Evolutionary conservation across 345 rosid genomes (phyloP), one percentile per base, ranked within the genome.

Genomic region (Eucalyptus pauciflora): DNA sequence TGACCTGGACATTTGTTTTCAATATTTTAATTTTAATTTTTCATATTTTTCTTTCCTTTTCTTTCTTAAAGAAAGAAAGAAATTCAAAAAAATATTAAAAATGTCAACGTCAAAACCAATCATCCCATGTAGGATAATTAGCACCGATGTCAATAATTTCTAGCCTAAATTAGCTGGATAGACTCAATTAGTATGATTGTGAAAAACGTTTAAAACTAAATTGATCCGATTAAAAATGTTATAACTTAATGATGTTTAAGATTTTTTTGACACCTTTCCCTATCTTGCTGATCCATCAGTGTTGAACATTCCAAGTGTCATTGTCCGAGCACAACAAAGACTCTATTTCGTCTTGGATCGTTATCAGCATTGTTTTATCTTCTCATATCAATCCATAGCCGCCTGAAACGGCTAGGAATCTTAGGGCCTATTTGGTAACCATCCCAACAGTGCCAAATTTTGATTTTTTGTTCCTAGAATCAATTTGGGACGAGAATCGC

Each of bases 121-220:
- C 29, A 24, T 56, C 12, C 29, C 1, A 24, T 56, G 29, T 22
- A 56, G 62, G 29, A 56, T 24, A 56, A 24, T 24, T 56, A 24
- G 27, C 5, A 56, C 0, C 3, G 1, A 9, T 3, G 0, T 24
- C 2, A 10, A 0, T 56, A 24, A 56, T 24, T 56, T 56, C 3
- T 1, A 24, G 1, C 13, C 0, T 56, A 56, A 56, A 56, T 24
- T 56, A 24, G 0, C 1, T 24, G 5, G 1, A 56, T 56, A 1
- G 6, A 56, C 27, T 56, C 29, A 56, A 56, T 24, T 56, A 24
- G 13, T 24, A 10, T 56, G 12, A 56, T 4, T 56, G 6, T 9
- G 12, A 24, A 52, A 52, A 56, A 56, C 9, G 0, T 24, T 56
- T 24, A 56, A 24, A 24, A 56, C 29, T 56, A 9, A 56, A 56